These are phyloP conservation scores for Yamadazyma songkhlaensis DNA, from an alignment of 1,139 yeast genomes.

Conservation along the genomic window DNA sequence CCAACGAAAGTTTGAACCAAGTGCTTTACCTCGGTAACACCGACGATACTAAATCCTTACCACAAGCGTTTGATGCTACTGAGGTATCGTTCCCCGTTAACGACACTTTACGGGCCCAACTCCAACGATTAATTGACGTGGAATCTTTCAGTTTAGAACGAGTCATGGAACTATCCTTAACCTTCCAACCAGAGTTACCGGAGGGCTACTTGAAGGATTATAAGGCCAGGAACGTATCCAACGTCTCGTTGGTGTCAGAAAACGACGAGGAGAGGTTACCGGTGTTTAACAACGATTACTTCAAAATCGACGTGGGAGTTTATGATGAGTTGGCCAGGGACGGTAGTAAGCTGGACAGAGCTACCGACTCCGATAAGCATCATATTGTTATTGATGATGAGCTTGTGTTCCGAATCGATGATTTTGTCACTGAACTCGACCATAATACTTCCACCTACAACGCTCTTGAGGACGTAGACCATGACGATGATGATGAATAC, in stretches of 20 bases:
- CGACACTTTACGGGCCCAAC: slow-evolving; percentile 19
- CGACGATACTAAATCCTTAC: slow-evolving; percentile 27
- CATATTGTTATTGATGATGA: slow-evolving; percentile 32
- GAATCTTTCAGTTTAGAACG: slow-evolving; percentile 38
- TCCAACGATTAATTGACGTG: slow-evolving; percentile 34
- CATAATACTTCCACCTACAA: slow-evolving; percentile 15
- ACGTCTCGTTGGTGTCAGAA: slow-evolving; percentile 27
- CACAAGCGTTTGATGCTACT: slow-evolving; percentile 14
- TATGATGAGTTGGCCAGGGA: slow-evolving; percentile 32
- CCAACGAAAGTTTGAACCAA: slow-evolving; percentile 46
- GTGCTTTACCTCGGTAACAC: slow-evolving; percentile 42
- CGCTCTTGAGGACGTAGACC: slow-evolving; percentile 20
- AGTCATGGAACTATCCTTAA: slow-evolving; percentile 38
- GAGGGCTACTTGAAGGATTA: slow-evolving; percentile 33
- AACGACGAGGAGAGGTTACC: slow-evolving; percentile 33
- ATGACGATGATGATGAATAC: slow-evolving; percentile 32
- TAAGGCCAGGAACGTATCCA: slow-evolving; percentile 17
- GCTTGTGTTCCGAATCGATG: slow-evolving; percentile 38
- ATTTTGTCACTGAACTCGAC: slow-evolving; percentile 34
- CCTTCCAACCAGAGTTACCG: slow-evolving; percentile 39
- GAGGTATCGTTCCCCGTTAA: slow-evolving; percentile 7
- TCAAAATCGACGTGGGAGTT: slow-evolving; percentile 32
- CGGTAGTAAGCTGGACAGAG: neutral
- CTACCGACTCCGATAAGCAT: slow-evolving; percentile 18
- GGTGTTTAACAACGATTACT: slow-evolving; percentile 36